phyloP scores from a whole-genome alignment of 176 grass and related monocot species.

The Rhynchospora pubera region DNA sequence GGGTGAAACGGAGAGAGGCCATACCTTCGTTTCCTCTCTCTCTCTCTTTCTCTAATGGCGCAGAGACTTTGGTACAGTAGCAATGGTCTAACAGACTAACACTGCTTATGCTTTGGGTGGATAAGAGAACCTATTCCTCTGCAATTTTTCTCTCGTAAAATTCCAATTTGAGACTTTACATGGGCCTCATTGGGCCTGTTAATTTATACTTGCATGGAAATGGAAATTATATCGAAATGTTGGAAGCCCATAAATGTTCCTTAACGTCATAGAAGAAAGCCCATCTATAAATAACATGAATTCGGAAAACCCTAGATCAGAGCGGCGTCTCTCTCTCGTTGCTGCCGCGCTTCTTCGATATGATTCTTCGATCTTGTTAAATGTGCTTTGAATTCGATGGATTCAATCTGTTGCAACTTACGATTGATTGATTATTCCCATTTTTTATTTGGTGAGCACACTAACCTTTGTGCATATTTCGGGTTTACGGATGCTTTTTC shows the following conservation, averaged over 20 bases:
- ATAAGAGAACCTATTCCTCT: not conserved
- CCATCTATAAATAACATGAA: too few relatives aligned
- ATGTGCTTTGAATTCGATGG: not conserved
- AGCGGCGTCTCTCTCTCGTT: not conserved
- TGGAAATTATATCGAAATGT: too few relatives aligned
- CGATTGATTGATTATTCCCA: not conserved
- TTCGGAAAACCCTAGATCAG: not conserved
- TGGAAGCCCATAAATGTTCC: not conserved
- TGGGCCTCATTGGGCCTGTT: not conserved
- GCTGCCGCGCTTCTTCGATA: not conserved
- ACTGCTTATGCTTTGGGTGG: not conserved
- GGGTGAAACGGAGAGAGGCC: constrained; percentile 45
- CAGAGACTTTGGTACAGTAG: not conserved
- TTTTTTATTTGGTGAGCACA: not conserved
- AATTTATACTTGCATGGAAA: not conserved
- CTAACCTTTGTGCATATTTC: not conserved
- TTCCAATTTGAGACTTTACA: not conserved
- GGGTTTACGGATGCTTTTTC: not conserved
- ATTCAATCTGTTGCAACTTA: not conserved
- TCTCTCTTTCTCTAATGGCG: not conserved
- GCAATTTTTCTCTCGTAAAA: not conserved
- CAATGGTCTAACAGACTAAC: not conserved
- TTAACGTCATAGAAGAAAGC: not conserved
- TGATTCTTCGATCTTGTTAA: not conserved
- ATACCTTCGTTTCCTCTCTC: constrained; percentile 17